A percentile compares a stretch with the other conserved stretches of the same genome.
These are phyloP conservation scores for Pisolithus thermaeus DNA, from an alignment of 1,284 basidiomycete species.

Conservation along the genomic window DNA sequence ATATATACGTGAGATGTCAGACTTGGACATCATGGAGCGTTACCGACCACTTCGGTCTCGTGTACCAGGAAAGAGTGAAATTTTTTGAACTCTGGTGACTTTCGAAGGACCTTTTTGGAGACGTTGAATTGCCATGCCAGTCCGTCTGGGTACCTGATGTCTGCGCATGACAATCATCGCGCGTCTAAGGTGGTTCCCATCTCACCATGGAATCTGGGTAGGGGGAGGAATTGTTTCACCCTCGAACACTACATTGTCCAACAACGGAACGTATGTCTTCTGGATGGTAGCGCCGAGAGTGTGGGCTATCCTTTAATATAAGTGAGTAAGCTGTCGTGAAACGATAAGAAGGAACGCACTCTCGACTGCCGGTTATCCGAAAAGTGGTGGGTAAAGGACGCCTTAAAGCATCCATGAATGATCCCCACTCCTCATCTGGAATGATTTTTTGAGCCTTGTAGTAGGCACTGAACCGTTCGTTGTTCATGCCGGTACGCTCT, in stretches of 20 bases:
- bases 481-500: constrained; percentile 60
- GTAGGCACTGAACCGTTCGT: constrained; percentile 69
- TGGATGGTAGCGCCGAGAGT: constrained; percentile 72
- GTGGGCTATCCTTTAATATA: constrained; percentile 53
- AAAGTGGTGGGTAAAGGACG: constrained; percentile 90
- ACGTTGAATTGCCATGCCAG: constrained; percentile 97
- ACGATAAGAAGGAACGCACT: constrained; percentile 45
- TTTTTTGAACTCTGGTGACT: constrained; percentile 89
- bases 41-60: constrained; percentile 90
- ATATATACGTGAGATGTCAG: constrained; percentile 1
- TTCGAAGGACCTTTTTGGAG: constrained; percentile 85
- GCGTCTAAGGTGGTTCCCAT: not conserved
- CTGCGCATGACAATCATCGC: not conserved
- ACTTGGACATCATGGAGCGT: not conserved
- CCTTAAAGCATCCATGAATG: constrained; percentile 65
- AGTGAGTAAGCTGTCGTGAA: not conserved
- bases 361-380: constrained; percentile 82
- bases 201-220: constrained; percentile 77
- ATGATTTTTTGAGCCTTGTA: constrained; percentile 75
- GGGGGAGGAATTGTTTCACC: constrained; percentile 77
- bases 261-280: constrained; percentile 71
- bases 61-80: constrained; percentile 97
- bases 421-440: constrained; percentile 72
- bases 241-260: constrained; percentile 76
- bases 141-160: constrained; percentile 81